Evolutionary conservation across 331 rosid species (phyloP), one percentile per base, ranked within the genome.

Genomic region (Quercus lobata): DNA sequence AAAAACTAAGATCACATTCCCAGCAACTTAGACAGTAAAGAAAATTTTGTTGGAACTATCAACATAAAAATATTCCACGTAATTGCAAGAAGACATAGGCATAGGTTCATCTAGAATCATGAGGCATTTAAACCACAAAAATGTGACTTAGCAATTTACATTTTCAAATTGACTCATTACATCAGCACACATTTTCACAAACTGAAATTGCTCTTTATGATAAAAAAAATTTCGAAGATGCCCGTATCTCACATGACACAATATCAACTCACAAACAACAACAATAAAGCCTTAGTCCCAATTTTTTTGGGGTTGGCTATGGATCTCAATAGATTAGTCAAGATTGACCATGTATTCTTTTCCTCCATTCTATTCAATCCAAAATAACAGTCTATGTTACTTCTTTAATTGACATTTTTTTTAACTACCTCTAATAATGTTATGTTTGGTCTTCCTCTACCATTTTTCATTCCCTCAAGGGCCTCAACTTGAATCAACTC

Each of bases 1-100:
- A 71, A 86, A 29, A 62, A 75, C 74, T n/a, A 11, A 34, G 37
- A 77, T 91, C 54, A 81, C 68, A 81, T 79, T 63, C 72, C 82
- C 54, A 17, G 76, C 68, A 73, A 55, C 77, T 65, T 58, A 75
- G 56, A 56, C 25, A 52, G 46, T 29, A 77, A 74, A 44, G 19
- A 66, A 78, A 65, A 69, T 57, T 60, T 71, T 55, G 76, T 74
- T 69, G 52, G 44, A 27, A 74, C 30, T 75, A 83, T 65, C 72
- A 72, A 46, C 35, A 25, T 25, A 29, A 63, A 41, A 29, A 30
- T 7, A 65, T 65, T 30, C 7, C 71, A 7, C 1, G 29, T 27
- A 15, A 49, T 62, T 62, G 69, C 69, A 62, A 62, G 15, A 62
- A 2, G 29, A 15, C 2, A 62, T 62, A 14, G n/a, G 6, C 29